Evolutionary conservation across 1,284 basidiomycete genomes (phyloP), one percentile per base, ranked within the genome.

Genomic region (Rhodotorula glutinis): DNA sequence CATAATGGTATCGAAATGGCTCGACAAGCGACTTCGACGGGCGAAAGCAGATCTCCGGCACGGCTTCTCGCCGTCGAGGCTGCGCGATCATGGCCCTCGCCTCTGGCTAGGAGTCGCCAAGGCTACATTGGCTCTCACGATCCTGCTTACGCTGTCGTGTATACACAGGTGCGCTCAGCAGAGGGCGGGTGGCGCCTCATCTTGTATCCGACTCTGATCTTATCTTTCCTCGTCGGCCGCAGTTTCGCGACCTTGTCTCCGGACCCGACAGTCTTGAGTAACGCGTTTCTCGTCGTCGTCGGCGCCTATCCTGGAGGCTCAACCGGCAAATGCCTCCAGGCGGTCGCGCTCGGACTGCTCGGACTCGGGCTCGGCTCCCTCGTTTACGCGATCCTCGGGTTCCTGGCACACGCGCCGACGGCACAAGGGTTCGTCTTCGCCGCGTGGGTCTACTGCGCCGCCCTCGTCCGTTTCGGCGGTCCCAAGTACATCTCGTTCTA

Each of bases 391-490:
- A 53, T 70, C 23, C 57, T 70, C 4, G 69, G 65, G 10, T 53
- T 53, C 40, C 60, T 64, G 3, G 69, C 54, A 41, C 23, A 54
- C n/a, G 55, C 70, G 1, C 67, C 70, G 11, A 64, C 66, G 3
- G 67, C 53, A 2, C 70, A 71, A 49, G 70, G 70, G 43, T 71
- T 71, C 54, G 47, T 71, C n/a, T 71, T 68, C 16, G 66, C 66
- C n/a, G n/a, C 59, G 10, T 71, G 47, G 46, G 63, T 66, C 25
- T 71, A 69, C 52, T 46, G 60, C 25, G 53, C 61, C 25, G 66
- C 70, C 2, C 57, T 68, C 44, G 64, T 71, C 3, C 70, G 70
- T 4, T 69, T 44, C 58, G 54, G 59, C 51, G 59, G 59, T 7
- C 59, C 59, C 8, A 60, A 60, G 30, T 60, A 53, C 41, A 70